Evolutionary conservation across 768 basidiomycete species (phyloP).

Genomic region (Flagelloscypha sp.): DNA sequence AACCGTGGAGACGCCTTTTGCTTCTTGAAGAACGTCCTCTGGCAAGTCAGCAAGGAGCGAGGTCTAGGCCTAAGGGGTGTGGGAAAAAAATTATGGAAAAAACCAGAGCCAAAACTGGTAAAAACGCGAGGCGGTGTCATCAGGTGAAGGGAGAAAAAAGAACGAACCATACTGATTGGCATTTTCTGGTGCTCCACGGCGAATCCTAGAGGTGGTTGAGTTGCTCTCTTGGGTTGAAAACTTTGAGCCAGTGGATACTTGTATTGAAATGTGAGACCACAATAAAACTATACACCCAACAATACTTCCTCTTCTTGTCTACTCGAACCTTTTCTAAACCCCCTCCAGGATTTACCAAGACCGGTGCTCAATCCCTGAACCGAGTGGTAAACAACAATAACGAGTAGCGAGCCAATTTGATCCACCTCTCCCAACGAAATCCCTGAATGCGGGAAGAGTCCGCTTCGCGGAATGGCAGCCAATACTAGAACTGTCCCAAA

Average conservation of each 20-base stretch:
- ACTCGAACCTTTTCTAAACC: conserved; percentile 34
- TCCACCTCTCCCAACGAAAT: no score
- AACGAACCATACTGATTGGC: conserved; percentile 40
- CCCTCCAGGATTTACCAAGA: no score
- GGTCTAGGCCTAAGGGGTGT: conserved; percentile 47
- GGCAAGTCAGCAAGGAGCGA: conserved; percentile 62
- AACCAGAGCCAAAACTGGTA: conserved; percentile 1
- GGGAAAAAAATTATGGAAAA: neutral
- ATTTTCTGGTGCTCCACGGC: conserved; percentile 35
- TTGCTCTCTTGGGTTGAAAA: neutral
- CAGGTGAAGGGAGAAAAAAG: neutral
- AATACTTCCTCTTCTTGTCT: conserved; percentile 28
- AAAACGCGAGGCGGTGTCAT: neutral
- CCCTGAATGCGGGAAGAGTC: no score
- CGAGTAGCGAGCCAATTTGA: no score
- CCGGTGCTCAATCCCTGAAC: no score
- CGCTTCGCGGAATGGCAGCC: no score
- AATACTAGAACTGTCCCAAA: no score
- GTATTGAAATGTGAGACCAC: conserved; percentile 46
- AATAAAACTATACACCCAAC: no score
- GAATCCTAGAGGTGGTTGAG: conserved; percentile 27
- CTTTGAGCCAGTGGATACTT: conserved; percentile 21
- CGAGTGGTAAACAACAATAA: no score
- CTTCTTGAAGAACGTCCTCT: conserved; percentile 35
- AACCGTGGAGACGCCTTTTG: conserved; percentile 30